Evolutionary conservation across 768 basidiomycete species (phyloP), one percentile per base, ranked within the genome.

Genomic region (Krasilnikovozyma curviuscula): DNA sequence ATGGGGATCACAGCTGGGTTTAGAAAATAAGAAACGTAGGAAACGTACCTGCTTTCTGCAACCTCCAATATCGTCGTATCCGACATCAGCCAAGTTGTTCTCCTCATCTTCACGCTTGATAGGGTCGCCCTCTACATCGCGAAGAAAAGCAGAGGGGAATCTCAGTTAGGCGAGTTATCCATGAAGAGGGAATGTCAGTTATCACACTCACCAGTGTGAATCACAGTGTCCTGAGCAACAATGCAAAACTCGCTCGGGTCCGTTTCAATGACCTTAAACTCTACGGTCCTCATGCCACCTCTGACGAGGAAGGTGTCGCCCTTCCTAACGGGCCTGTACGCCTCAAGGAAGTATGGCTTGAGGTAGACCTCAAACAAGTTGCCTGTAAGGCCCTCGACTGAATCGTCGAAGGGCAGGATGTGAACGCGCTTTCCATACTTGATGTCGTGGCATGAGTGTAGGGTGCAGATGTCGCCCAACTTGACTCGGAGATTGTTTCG

Each of bases 41-140:
- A 9, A 1, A 53, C 62, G 42, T 30, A 65, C 63, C 66, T 98
- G 93, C 65, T 98, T 98, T 61, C 93, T 78, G 71, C 91, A 95
- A 34, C 93, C 93, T 69, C 93, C 93, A 57, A 98, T 89, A 60
- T 98, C 93, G 60, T 98, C 93, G 63, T 98, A 98, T 19, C 93
- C 93, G 54, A 98, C 93, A 59, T 91, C 93, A 59, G 77, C 79
- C 25, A 98, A 74, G 67, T 89, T 95, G 33, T 82, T 76, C 68
- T 98, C 93, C 67, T 98, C 93, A 55, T 97, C 93, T 65, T 98
- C 93, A 46, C 93, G 78, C 71, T 97, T 97, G 63, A 98, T 80
- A 2, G 93, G 86, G 61, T 98, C 93, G 52, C 93, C 93, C 77
- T 97, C 93, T 78, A 33, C 21, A 3, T 18, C 18, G 18, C 34